Conservation (phyloP, 805 yeast species). For the Wickerhamiella musiphila region DNA sequence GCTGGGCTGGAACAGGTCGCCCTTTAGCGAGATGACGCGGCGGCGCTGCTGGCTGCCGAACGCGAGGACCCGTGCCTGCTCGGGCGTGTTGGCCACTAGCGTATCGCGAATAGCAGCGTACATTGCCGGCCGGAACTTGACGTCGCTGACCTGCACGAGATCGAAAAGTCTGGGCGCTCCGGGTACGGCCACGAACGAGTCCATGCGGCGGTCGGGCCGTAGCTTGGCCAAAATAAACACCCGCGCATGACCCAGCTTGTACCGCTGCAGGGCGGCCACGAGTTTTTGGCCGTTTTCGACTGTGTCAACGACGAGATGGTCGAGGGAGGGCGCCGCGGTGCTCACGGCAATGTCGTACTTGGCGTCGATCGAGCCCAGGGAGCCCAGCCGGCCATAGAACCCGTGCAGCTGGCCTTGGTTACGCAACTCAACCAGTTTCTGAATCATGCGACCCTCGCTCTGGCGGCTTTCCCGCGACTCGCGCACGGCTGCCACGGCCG, state of each 20-base stretch:
- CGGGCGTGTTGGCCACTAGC: constrained; percentile 60
- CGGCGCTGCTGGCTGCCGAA: constrained; percentile 54
- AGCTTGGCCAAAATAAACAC: constrained; percentile 68
- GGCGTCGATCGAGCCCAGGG: constrained; percentile 77
- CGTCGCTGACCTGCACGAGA: constrained; percentile 48
- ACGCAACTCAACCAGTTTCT: constrained; percentile 49
- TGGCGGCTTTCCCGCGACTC: constrained; percentile 38
- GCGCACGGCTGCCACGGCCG: constrained; percentile 37
- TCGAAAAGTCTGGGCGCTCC: constrained; percentile 73
- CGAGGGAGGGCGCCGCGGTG: constrained; percentile 81
- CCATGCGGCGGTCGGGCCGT: constrained; percentile 33
- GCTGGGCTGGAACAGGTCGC: constrained; percentile 76
- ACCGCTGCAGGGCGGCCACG: constrained; percentile 66
- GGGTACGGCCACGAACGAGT: constrained; percentile 30
- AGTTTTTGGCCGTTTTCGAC: constrained; percentile 57
- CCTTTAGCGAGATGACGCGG: constrained; percentile 85
- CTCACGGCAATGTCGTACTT: constrained; percentile 85
- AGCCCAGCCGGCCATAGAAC: constrained; percentile 81
- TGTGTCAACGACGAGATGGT: constrained; percentile 82
- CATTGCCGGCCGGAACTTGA: constrained; percentile 68
- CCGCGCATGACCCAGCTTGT: constrained; percentile 74
- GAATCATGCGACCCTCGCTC: constrained; percentile 56
- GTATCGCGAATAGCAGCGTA: constrained; percentile 78
- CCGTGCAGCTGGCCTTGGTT: constrained; percentile 73
- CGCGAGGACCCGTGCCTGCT: constrained; percentile 76